Percentiles rank a stretch among this genome's conserved stretches.
Evolutionary conservation across 2,329 filamentous ascomycete genomes (phyloP).

Genomic region (Balansia obtecta): DNA sequence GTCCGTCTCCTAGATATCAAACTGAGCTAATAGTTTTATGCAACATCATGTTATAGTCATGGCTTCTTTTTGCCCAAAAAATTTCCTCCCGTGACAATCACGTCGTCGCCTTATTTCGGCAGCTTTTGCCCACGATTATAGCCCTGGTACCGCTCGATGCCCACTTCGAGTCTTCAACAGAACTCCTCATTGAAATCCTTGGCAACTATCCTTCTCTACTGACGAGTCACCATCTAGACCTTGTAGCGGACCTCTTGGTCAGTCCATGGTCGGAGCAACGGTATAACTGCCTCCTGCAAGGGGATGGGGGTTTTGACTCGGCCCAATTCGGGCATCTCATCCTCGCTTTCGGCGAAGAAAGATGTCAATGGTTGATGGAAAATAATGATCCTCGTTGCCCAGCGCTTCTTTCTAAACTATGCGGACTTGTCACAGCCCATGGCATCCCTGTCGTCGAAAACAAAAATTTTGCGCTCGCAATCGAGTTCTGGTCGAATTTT

Average conservation of each 20-base stretch:
- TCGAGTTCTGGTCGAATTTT: constrained; percentile 74
- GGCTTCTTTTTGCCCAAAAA: constrained; percentile 62
- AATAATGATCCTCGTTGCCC: constrained; percentile 36
- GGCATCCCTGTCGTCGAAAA: constrained; percentile 62
- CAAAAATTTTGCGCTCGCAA: constrained; percentile 57
- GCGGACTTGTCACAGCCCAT: constrained; percentile 50
- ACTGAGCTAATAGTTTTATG: not conserved
- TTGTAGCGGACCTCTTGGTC: constrained; percentile 46
- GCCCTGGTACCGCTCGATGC: constrained; percentile 45
- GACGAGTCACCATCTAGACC: constrained; percentile 41
- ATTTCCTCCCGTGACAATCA: constrained; percentile 44
- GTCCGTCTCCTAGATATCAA: not conserved
- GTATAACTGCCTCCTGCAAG: constrained; percentile 41
- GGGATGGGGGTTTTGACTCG: constrained; percentile 51
- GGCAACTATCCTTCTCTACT: constrained; percentile 54
- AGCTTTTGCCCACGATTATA: constrained; percentile 47
- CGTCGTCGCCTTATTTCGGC: constrained; percentile 45
- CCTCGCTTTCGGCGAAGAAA: constrained; percentile 57
- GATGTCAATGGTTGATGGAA: constrained; percentile 45
- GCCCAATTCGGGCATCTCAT: constrained; percentile 55
- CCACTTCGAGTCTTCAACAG: constrained; percentile 47
- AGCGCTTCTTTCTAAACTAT: constrained; percentile 44
- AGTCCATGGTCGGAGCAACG: constrained; percentile 45
- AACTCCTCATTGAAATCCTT: constrained; percentile 53
- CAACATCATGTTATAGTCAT: constrained; percentile 38